These are phyloP conservation scores for Pouteria glomerata DNA, from an alignment of 148 eudicot species.

Conservation along the genomic window DNA sequence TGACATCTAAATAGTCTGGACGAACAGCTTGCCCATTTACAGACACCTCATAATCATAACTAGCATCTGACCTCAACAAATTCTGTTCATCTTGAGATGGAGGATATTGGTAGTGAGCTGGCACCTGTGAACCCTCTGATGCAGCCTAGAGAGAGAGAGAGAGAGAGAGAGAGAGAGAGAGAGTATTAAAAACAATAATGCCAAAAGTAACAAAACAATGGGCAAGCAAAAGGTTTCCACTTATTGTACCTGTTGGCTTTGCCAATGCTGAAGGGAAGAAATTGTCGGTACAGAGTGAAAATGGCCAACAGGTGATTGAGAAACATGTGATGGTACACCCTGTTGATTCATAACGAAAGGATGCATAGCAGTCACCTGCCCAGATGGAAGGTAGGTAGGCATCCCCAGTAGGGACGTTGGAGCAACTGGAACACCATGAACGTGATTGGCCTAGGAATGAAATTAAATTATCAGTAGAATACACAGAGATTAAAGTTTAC, in stretches of 20 bases:
- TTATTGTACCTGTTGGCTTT: constrained; percentile 60
- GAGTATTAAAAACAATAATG: not conserved
- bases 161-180: constrained; percentile 6
- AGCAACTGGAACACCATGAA: constrained; percentile 54
- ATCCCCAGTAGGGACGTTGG: constrained; percentile 67
- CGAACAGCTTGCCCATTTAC: constrained; percentile 48
- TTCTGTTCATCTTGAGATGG: constrained; percentile 46
- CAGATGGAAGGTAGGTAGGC: constrained; percentile 66
- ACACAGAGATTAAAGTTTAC: not conserved
- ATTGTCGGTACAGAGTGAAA: constrained; percentile 54
- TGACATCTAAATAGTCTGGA: constrained; percentile 43
- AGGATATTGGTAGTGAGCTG: constrained; percentile 42
- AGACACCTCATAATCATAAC: constrained; percentile 49
- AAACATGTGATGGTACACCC: constrained; percentile 53
- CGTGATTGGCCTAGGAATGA: constrained; percentile 45
- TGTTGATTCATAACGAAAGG: constrained; percentile 81
- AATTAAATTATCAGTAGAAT: not conserved
- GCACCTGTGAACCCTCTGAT: constrained; percentile 42
- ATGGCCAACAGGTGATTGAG: constrained; percentile 58
- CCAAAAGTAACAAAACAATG: not conserved
- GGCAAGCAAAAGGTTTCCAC: not conserved
- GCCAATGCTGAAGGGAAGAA: constrained; percentile 64
- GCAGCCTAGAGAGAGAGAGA: constrained; percentile 49
- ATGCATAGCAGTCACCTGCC: constrained; percentile 74
- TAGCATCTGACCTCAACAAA: constrained; percentile 38